Conservation (phyloP, 1,139 yeast species). For the Candida labiduridarum region DNA sequence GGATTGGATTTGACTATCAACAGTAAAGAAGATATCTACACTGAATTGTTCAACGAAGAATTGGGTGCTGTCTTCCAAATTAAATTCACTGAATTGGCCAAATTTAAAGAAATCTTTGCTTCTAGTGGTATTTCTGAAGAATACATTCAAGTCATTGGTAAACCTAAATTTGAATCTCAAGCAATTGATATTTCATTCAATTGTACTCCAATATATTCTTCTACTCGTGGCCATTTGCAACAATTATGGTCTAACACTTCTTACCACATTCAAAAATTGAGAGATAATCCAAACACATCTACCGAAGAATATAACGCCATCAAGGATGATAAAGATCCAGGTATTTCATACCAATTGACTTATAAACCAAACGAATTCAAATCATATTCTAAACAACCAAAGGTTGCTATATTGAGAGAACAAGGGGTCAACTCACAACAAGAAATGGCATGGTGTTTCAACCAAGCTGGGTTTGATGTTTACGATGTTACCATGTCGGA, state of each 20-base stretch:
- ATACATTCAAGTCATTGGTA: constrained; percentile 66
- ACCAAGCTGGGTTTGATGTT: constrained; percentile 90
- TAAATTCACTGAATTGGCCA: constrained; percentile 48
- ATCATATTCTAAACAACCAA: constrained; percentile 57
- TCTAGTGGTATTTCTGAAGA: constrained; percentile 58
- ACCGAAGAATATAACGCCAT: constrained; percentile 81
- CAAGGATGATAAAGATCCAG: constrained; percentile 84
- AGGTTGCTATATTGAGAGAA: constrained; percentile 95
- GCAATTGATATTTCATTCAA: constrained; percentile 50
- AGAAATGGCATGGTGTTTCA: constrained; percentile 98
- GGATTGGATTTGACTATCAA: constrained; percentile 58
- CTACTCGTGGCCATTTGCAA: constrained; percentile 73
- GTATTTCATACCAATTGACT: constrained; percentile 79
- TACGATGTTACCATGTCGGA: constrained; percentile 98
- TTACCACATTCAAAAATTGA: constrained; percentile 82
- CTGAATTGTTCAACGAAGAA: constrained; percentile 86
- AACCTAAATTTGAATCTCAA: constrained; percentile 60
- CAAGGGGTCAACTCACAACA: constrained; percentile 98
- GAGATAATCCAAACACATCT: constrained; percentile 93
- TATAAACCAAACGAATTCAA: constrained; percentile 37
- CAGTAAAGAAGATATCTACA: constrained; percentile 39
- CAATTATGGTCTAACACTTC: constrained; percentile 89
- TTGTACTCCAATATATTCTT: constrained; percentile 48
- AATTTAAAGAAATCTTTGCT: constrained; percentile 57
- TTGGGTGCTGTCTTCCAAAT: constrained; percentile 97